phyloP scores from a whole-genome alignment of 345 rosid species.

The Bruguiera gymnorhiza region DNA sequence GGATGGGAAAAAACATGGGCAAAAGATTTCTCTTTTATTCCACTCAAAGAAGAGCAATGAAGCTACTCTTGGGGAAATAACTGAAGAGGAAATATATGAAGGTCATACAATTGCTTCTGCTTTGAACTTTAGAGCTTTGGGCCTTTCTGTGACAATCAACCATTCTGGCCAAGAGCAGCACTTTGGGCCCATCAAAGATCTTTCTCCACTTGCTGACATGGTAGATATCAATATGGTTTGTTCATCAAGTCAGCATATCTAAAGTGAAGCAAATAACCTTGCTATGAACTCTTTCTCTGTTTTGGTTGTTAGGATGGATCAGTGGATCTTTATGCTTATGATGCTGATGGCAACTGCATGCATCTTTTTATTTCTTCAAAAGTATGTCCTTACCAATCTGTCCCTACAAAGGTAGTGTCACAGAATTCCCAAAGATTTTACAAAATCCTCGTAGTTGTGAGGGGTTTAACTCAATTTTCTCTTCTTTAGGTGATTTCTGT shows the following conservation, averaged over 20 bases:
- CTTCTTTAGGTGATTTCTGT: slow-evolving; percentile 66
- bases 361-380: slow-evolving; percentile 79
- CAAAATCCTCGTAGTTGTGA: neutral
- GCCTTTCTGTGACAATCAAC: slow-evolving; percentile 65
- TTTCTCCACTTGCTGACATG: slow-evolving; percentile 91
- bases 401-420: slow-evolving; percentile 75
- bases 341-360: slow-evolving; percentile 69
- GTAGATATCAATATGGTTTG: slow-evolving; percentile 33
- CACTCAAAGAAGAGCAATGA: slow-evolving; percentile 42
- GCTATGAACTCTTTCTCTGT: slow-evolving; percentile 16
- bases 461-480: slow-evolving; percentile 12
- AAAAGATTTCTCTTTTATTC: slow-evolving; percentile 54
- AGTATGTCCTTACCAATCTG: slow-evolving; percentile 73
- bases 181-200: slow-evolving; percentile 77
- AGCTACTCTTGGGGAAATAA: slow-evolving; percentile 52
- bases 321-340: slow-evolving; percentile 66
- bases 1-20: slow-evolving; percentile 44
- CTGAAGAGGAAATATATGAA: slow-evolving; percentile 73
- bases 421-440: neutral
- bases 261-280: neutral
- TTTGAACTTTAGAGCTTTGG: slow-evolving; percentile 65
- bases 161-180: slow-evolving; percentile 43
- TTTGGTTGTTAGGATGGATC: slow-evolving; percentile 76
- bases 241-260: neutral
- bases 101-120: slow-evolving; percentile 91